Base-by-base conservation (phyloP, 805 yeast genomes). In the Myxozyma lipomycoides region DNA sequence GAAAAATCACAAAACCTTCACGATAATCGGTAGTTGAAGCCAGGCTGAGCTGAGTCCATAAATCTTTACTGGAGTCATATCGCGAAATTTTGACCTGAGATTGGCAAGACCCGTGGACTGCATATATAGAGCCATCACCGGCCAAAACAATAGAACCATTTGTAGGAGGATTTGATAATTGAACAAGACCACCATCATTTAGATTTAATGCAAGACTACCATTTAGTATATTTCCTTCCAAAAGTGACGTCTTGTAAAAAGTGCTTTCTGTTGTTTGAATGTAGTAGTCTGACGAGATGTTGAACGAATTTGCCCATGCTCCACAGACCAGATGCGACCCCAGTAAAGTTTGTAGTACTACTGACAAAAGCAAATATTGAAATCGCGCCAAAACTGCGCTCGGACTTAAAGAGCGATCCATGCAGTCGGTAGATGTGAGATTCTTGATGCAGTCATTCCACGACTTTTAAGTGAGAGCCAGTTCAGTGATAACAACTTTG, bases 131-230 rank as follows among this genome's bases (percentile, higher is more conserved):
- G 26, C 50, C 60, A 34, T 58, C 59, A 10, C 39, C 37, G 34
- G 61, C 68, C 7, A 64, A 45, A 1, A 62, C 64, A 3, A 68
- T 53, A 17, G 62, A 44, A n/a, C 67, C 34, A 46, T 62, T 60
- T 9, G 54, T 40, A 1, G 65, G 59, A 9, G 70, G 69, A 2
- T 60, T n/a, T 3, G 67, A 38, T 17, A 67, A 51, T 34, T 38
- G 39, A n/a, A 25, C 17, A 18, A 66, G 40, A 2, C 45, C 21
- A 10, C 40, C 46, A 17, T 43, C 37, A 22, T 15, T 32, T 30
- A 46, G 25, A 32, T 53, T 53, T 23, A 18, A 15, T 7, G 45
- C 18, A 25, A 53, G 32, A 7, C 48, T 25, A n/a, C 49, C 12
- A 40, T 45, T 47, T 6, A 47, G n/a, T 41, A 46, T 25, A 10